phyloP scores from a whole-genome alignment of 257 asterid species.

The Solanum clarkiae region DNA sequence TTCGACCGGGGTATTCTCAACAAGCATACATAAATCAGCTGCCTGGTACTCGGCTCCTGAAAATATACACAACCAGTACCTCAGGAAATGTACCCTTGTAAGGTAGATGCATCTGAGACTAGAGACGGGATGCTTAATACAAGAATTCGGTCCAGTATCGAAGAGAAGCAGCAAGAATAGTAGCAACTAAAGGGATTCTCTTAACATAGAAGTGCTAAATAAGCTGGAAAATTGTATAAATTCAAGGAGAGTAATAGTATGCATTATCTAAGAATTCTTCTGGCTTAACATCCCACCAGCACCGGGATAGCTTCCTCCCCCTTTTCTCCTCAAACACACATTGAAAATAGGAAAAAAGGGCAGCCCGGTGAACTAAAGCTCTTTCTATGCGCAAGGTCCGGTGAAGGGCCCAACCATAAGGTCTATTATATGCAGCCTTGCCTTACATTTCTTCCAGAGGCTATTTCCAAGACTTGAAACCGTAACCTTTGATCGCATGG shows the following conservation, averaged over 20 bases:
- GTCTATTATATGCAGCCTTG: no score
- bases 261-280: neutral
- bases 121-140: neutral
- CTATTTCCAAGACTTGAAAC: no score
- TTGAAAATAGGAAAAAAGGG: neutral
- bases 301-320: neutral
- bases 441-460: no score
- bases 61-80: neutral
- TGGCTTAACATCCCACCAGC: neutral
- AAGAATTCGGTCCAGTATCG: neutral
- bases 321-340: neutral
- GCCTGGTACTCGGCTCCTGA: conserved; percentile 96
- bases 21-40: conserved; percentile 61
- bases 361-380: no score
- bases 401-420: no score
- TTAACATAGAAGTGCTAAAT: neutral
- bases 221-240: neutral
- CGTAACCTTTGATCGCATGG: no score
- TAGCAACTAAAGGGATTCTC: neutral
- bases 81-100: neutral
- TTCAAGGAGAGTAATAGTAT: neutral
- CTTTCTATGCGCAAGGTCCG: no score
- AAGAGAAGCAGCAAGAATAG: neutral
- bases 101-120: neutral
- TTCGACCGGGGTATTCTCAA: conserved; percentile 62